These are phyloP conservation scores for Orbilia quercus DNA, from an alignment of 2,329 filamentous ascomycete genomes.

Conservation along the genomic window DNA sequence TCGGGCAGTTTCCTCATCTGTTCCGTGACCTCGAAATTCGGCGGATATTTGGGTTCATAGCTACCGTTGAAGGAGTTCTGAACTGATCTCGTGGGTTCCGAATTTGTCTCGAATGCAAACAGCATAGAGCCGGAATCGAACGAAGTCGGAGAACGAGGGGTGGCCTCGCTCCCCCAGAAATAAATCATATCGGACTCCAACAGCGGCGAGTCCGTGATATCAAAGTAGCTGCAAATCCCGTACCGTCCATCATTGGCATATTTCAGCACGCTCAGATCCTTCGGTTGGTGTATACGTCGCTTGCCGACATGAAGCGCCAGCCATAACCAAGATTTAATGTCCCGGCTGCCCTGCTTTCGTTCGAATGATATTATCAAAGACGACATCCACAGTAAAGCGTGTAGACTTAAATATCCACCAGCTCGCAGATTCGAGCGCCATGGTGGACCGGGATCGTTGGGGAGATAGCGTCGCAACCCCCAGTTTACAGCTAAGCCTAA, in stretches of 20 bases:
- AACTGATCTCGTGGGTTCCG: too few relatives aligned
- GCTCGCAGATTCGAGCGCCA: conserved; percentile 6
- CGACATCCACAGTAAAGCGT: conserved; percentile 30
- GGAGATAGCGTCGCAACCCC: conserved; percentile 21
- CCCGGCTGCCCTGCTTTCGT: background rate
- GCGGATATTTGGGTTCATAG: background rate
- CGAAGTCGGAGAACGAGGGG: background rate
- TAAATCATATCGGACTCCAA: conserved; percentile 27
- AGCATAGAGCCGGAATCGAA: background rate
- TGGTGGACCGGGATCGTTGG: conserved; percentile 34
- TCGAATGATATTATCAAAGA: conserved; percentile 15
- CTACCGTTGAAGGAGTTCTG: background rate
- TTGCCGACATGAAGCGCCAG: background rate
- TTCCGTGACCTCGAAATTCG: background rate
- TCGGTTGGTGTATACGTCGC: background rate
- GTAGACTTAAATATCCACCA: conserved; percentile 32
- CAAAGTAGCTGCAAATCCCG: conserved; percentile 22
- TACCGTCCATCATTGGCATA: conserved; percentile 26
- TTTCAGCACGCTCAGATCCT: conserved; percentile 17
- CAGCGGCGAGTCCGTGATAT: conserved; percentile 30
- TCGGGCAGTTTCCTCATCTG: conserved; percentile 11
- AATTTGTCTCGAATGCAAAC: too few relatives aligned
- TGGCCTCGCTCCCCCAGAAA: conserved; percentile 16
- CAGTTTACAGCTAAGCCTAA: conserved; percentile 9
- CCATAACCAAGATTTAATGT: conserved; percentile 3